These are phyloP conservation scores for Nigrograna mackinnonii DNA, from an alignment of 2,329 filamentous ascomycete genomes.

Conservation along the genomic window DNA sequence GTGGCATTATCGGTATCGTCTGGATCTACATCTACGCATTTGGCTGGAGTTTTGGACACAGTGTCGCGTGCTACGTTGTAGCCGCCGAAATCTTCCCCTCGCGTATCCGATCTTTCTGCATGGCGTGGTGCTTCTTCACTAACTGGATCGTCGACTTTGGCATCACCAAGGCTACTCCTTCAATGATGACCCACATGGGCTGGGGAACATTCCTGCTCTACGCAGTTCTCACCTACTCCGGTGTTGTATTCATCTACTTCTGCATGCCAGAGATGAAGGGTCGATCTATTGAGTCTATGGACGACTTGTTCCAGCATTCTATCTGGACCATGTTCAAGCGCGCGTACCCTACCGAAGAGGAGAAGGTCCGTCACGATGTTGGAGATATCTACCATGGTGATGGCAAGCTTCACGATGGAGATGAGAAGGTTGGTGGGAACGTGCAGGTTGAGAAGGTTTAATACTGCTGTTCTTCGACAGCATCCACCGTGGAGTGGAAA, in stretches of 20 bases:
- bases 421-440: slow-evolving; percentile 10
- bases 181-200: slow-evolving; percentile 41
- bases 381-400: slow-evolving; percentile 14
- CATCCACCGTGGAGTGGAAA: too few relatives aligned
- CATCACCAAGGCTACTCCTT: slow-evolving; percentile 31
- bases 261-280: slow-evolving; percentile 37
- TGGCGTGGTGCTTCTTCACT: slow-evolving; percentile 30
- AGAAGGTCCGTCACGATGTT: slow-evolving; percentile 37
- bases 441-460: slow-evolving; percentile 22
- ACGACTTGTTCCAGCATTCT: slow-evolving; percentile 35
- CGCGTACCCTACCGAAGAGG: slow-evolving; percentile 43
- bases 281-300: slow-evolving; percentile 37
- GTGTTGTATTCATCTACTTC: slow-evolving; percentile 37
- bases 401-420: slow-evolving; percentile 13
- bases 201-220: slow-evolving; percentile 44
- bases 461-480: too few relatives aligned
- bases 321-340: slow-evolving; percentile 48
- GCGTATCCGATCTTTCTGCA: slow-evolving; percentile 32
- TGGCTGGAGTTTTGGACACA: slow-evolving; percentile 34
- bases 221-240: slow-evolving; percentile 39
- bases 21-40: slow-evolving; percentile 37
- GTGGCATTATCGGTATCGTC: slow-evolving; percentile 47
- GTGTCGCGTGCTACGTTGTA: slow-evolving; percentile 30
- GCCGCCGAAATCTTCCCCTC: slow-evolving; percentile 33
- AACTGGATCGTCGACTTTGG: slow-evolving; percentile 37